phyloP scores from a whole-genome alignment of 768 basidiomycete genomes.

The Tricholoma flavovirens region DNA sequence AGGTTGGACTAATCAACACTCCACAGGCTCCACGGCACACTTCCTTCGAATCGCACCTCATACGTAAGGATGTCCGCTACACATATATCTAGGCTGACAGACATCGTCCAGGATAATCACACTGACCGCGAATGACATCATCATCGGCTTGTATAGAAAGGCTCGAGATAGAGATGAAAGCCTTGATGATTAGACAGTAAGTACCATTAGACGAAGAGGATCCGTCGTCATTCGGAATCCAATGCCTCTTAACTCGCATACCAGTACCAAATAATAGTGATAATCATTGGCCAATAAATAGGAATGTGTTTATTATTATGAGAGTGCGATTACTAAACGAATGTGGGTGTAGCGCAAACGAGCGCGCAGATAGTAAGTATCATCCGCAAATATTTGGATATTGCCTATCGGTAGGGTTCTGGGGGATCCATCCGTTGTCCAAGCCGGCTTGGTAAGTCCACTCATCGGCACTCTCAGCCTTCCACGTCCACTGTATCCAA shows the following conservation, averaged over 20 bases:
- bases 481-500: slow-evolving; percentile 86
- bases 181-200: slow-evolving; percentile 15
- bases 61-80: slow-evolving; percentile 48
- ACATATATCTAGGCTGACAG: not conserved
- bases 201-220: not conserved
- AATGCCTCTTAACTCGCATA: not conserved
- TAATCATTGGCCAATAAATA: not conserved
- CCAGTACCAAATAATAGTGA: not conserved
- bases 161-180: slow-evolving; percentile 23
- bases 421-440: slow-evolving; percentile 79
- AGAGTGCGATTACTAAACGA: not conserved
- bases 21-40: slow-evolving; percentile 83
- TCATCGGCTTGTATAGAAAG: slow-evolving; percentile 62
- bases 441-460: slow-evolving; percentile 88
- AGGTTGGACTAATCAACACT: not conserved
- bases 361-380: slow-evolving; percentile 1
- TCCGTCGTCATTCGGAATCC: not conserved
- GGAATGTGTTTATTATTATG: not conserved
- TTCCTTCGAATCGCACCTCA: slow-evolving; percentile 90
- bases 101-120: slow-evolving; percentile 69
- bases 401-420: slow-evolving; percentile 37
- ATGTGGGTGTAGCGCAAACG: not conserved
- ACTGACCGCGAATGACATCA: slow-evolving; percentile 81
- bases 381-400: slow-evolving; percentile 64
- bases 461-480: slow-evolving; percentile 76